A percentile compares a stretch with the other conserved stretches of the same genome.
phyloP scores from a whole-genome alignment of 2,329 filamentous ascomycete genomes.

The Fusarium annulatum region DNA sequence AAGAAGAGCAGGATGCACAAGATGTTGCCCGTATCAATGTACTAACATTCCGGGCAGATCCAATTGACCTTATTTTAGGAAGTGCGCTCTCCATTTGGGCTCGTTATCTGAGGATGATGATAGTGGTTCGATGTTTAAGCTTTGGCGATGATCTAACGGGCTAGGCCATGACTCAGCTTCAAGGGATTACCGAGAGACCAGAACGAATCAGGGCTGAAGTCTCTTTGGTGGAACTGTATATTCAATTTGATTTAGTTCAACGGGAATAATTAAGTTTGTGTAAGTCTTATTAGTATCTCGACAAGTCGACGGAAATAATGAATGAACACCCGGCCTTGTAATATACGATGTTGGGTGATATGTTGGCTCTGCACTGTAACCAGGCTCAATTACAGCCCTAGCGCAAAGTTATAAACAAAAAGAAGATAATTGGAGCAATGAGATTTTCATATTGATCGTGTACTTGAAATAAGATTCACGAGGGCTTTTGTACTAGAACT shows the following conservation, averaged over 20 bases:
- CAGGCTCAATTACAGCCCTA: neutral
- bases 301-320: neutral
- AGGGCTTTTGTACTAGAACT: neutral
- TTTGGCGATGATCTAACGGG: neutral
- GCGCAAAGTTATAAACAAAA: neutral
- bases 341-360: too few relatives aligned
- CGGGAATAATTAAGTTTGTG: neutral
- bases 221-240: neutral
- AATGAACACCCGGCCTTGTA: neutral
- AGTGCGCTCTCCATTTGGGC: constrained; percentile 43
- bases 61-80: constrained; percentile 35
- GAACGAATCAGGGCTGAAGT: constrained; percentile 20
- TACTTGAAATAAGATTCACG: neutral
- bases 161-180: constrained; percentile 14
- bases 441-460: neutral
- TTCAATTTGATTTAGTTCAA: neutral
- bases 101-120: constrained; percentile 3
- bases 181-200: neutral
- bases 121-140: constrained; percentile 28
- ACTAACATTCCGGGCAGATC: constrained; percentile 17
- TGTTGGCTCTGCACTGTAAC: neutral
- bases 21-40: constrained; percentile 31
- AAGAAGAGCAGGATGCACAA: constrained; percentile 35
- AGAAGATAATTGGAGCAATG: neutral
- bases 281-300: neutral